Percentiles rank a stretch among this genome's conserved stretches.
phyloP scores from a whole-genome alignment of 768 basidiomycete species.

The Boletus edulis region DNA sequence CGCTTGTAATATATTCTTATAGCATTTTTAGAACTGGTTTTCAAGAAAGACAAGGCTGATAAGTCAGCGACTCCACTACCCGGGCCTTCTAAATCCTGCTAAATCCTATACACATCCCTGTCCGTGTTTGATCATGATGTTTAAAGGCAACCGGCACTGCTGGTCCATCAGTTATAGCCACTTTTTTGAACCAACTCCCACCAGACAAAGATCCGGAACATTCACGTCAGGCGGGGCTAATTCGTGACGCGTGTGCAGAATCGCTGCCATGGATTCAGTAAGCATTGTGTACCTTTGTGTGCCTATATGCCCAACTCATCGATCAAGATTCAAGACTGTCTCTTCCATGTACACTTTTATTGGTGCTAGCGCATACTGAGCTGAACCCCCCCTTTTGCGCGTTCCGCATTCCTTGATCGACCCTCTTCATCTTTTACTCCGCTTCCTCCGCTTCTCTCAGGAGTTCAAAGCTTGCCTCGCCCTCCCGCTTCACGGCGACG shows the following conservation, averaged over 20 bases:
- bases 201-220: slow-evolving; percentile 3
- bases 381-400: not conserved
- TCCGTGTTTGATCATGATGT: not conserved
- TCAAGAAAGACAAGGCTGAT: no score
- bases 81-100: no score
- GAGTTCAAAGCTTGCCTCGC: slow-evolving; percentile 62
- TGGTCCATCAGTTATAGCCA: slow-evolving; percentile 9
- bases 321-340: no score
- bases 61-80: no score
- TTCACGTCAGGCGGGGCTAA: slow-evolving; percentile 4
- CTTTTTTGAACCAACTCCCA: slow-evolving; percentile 8
- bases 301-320: no score
- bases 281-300: no score
- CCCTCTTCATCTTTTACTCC: not conserved
- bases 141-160: slow-evolving; percentile 8
- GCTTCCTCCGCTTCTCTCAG: slow-evolving; percentile 30
- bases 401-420: no score
- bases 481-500: slow-evolving; percentile 71
- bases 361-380: no score
- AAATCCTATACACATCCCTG: not conserved
- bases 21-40: no score
- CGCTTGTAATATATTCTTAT: not conserved
- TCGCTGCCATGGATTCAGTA: no score
- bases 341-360: no score
- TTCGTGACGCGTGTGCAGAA: slow-evolving; percentile 10